These are phyloP conservation scores for Tuber umbilicatum DNA, from an alignment of 495 filamentous ascomycete genomes.

Conservation along the genomic window DNA sequence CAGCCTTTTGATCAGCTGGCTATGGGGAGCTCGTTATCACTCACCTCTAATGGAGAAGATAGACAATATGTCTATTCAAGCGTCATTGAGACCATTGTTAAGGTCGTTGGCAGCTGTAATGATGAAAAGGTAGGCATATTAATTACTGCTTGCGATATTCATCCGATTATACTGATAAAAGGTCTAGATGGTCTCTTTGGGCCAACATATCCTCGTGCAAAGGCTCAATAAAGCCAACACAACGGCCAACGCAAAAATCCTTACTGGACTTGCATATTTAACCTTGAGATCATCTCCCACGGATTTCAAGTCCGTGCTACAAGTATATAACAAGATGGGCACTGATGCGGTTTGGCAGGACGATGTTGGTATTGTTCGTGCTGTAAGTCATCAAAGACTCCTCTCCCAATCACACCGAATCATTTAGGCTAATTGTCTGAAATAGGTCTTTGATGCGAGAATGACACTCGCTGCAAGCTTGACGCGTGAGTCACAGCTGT, in stretches of 20 bases:
- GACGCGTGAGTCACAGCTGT: constrained; percentile 59
- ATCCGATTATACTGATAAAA: constrained; percentile 9
- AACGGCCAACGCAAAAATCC: constrained; percentile 70
- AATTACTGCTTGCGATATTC: neutral
- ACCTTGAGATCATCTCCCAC: constrained; percentile 63
- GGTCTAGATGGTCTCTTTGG: constrained; percentile 67
- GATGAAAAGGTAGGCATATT: constrained; percentile 59
- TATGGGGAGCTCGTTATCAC: constrained; percentile 69
- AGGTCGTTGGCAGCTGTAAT: constrained; percentile 68
- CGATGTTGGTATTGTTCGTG: constrained; percentile 53
- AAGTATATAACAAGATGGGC: constrained; percentile 67
- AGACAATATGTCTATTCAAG: constrained; percentile 64
- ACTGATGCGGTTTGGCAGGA: constrained; percentile 64
- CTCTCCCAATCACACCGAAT: neutral
- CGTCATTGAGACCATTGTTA: constrained; percentile 81
- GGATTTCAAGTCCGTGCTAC: constrained; percentile 80
- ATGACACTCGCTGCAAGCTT: constrained; percentile 65
- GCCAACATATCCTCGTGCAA: constrained; percentile 91
- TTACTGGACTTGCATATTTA: constrained; percentile 71
- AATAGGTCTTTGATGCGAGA: constrained; percentile 66
- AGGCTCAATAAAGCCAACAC: constrained; percentile 77
- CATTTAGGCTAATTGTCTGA: neutral
- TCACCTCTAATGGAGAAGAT: constrained; percentile 64
- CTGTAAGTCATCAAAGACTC: constrained; percentile 50
- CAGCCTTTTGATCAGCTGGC: constrained; percentile 42